Evolutionary conservation across 2,329 filamentous ascomycete species (phyloP), one percentile per base, ranked within the genome.

Genomic region (Claviceps sp.): DNA sequence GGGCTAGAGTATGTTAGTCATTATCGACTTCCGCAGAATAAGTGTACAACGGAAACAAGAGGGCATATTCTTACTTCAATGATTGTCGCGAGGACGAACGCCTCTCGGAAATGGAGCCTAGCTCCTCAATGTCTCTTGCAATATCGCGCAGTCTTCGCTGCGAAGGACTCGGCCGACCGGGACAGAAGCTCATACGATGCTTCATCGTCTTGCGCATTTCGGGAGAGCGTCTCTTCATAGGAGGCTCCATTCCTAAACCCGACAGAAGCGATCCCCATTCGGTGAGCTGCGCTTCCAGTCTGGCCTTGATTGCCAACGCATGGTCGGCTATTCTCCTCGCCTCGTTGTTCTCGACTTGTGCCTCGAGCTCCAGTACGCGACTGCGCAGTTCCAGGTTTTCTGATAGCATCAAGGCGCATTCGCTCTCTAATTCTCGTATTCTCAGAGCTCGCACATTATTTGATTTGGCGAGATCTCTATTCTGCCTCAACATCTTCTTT

Each of bases 361-460:
- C 79, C 60, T 88, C 79, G 2, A 90, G 72, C 49, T 80, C 79
- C 49, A 90, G 66, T 45, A 89, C 79, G 54, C 86, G 79, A 54
- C 85, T 76, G 49, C 83, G 79, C 14, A 93, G 75, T 50, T 82
- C 76, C 51, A 91, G 75, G 62, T 93, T 93, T 59, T 93, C 86
- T n/a, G 84, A 81, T 23, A 90, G 73, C 56, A 90, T 76, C 47
- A 82, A 80, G 42, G 84, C 81, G 55, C 80, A 82, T 66, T 94
- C 86, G 62, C 82, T 80, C 62, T 91, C 86, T 53, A 93, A 76
- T 56, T 75, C 79, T 54, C 86, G 82, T 60, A 93, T 90, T 57
- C 84, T 83, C 36, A 88, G 74, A 36, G 85, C 86, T 65, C 90
- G 85, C 49, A 78, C 76, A 23, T 86, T 88, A 68, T 94, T 93